Evolutionary conservation across 441 rosid species (phyloP).

Genomic region (Aquilaria agallochum): DNA sequence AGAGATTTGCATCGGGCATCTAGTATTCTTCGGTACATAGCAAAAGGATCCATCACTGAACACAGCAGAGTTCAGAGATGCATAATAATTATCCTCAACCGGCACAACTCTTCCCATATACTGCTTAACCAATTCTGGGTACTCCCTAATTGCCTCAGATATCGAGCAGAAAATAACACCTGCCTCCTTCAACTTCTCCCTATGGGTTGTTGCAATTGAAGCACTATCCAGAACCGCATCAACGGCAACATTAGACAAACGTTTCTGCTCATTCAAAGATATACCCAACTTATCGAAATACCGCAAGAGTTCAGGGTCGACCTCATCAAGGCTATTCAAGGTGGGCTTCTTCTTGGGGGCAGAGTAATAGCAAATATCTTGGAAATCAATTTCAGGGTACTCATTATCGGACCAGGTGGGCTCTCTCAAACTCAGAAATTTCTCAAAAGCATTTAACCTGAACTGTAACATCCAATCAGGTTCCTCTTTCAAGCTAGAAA

Average conservation of each 20-base stretch:
- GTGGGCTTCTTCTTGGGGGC: constrained; percentile 87
- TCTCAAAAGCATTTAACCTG: constrained; percentile 73
- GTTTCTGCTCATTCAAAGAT: constrained; percentile 71
- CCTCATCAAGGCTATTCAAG: constrained; percentile 83
- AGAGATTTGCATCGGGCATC: constrained; percentile 90
- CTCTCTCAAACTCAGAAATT: constrained; percentile 58
- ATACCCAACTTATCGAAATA: constrained; percentile 76
- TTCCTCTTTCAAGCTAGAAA: constrained; percentile 74
- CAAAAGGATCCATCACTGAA: constrained; percentile 90
- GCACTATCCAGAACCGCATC: constrained; percentile 95
- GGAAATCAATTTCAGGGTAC: constrained; percentile 65
- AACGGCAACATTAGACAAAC: constrained; percentile 86
- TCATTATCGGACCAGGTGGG: constrained; percentile 91
- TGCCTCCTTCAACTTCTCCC: constrained; percentile 63
- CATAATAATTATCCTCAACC: constrained; percentile 75
- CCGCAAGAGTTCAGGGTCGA: constrained; percentile 69
- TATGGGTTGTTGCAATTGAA: constrained; percentile 81
- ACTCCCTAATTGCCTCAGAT: constrained; percentile 72
- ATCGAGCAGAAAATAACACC: constrained; percentile 93
- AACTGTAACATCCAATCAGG: constrained; percentile 92
- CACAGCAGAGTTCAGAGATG: constrained; percentile 86
- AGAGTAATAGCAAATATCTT: constrained; percentile 84
- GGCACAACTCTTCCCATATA: constrained; percentile 89
- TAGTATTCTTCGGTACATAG: constrained; percentile 78
- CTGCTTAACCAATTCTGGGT: constrained; percentile 75